Evolutionary conservation across 768 basidiomycete genomes (phyloP).

Genomic region (Dendrothele bispora): DNA sequence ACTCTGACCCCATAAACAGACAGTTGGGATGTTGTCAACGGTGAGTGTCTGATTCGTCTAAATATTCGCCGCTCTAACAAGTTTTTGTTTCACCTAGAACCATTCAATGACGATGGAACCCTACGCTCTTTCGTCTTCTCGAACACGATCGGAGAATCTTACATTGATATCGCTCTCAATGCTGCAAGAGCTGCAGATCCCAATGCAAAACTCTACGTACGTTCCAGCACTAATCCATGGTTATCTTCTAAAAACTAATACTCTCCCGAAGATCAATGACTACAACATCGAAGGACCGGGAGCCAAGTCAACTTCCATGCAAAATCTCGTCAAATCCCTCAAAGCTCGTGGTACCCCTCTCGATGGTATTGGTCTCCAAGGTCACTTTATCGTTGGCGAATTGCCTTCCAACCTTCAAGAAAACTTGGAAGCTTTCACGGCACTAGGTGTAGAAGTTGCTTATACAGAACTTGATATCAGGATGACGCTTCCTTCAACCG

Average conservation of each 20-base stretch:
- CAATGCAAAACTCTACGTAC: slow-evolving; percentile 54
- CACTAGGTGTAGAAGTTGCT: slow-evolving; percentile 64
- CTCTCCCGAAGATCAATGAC: slow-evolving; percentile 12
- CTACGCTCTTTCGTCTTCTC: slow-evolving; percentile 54
- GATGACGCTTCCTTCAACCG: slow-evolving; percentile 53
- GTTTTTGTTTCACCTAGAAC: slow-evolving; percentile 31
- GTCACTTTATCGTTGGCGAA: slow-evolving; percentile 59
- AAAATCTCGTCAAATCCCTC: slow-evolving; percentile 50
- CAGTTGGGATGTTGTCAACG: slow-evolving; percentile 56
- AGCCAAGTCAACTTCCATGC: slow-evolving; percentile 57
- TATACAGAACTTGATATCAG: slow-evolving; percentile 71
- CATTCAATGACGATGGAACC: slow-evolving; percentile 63
- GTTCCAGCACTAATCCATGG: slow-evolving; percentile 2
- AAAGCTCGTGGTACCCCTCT: slow-evolving; percentile 48
- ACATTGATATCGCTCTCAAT: slow-evolving; percentile 48
- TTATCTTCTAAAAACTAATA: neutral
- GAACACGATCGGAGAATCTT: slow-evolving; percentile 47
- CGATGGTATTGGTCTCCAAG: slow-evolving; percentile 62
- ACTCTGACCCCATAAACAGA: slow-evolving; percentile 24
- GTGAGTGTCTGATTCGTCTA: slow-evolving; percentile 13
- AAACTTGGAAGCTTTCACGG: slow-evolving; percentile 52
- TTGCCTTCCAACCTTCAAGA: slow-evolving; percentile 38
- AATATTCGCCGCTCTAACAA: neutral
- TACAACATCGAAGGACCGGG: slow-evolving; percentile 40
- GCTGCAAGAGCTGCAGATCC: slow-evolving; percentile 57